Percentiles rank a stretch among this genome's conserved stretches.
phyloP scores from a whole-genome alignment of 176 grass and related monocot genomes.

The Avena atlantica region DNA sequence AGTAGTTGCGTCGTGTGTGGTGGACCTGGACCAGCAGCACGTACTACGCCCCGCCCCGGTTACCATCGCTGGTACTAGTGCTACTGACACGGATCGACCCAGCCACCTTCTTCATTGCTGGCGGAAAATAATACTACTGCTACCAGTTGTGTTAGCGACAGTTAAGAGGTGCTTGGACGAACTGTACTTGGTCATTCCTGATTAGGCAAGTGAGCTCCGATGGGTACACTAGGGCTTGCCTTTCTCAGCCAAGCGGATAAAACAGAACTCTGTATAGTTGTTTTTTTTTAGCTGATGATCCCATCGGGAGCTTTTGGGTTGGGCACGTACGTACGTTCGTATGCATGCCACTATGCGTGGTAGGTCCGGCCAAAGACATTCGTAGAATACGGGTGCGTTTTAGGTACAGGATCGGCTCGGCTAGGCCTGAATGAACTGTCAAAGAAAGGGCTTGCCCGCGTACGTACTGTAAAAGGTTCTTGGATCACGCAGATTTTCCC shows the following conservation, averaged over 20 bases:
- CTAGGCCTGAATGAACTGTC: not conserved
- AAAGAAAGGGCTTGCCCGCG: not conserved
- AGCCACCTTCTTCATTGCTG: no score
- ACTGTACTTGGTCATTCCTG: not conserved
- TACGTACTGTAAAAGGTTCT: not conserved
- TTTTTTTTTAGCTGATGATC: no score
- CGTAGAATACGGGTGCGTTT: no score
- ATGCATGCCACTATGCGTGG: no score
- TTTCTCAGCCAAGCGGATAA: not conserved
- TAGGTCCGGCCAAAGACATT: no score
- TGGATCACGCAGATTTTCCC: not conserved
- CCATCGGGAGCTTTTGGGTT: no score
- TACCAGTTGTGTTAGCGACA: not conserved
- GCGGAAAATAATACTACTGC: no score
- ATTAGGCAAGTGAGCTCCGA: not conserved
- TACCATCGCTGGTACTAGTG: no score
- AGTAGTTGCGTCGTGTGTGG: not conserved
- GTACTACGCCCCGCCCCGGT: no score
- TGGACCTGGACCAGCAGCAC: slow-evolving; percentile 24
- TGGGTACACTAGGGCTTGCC: not conserved
- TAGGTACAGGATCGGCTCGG: no score
- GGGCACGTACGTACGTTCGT: not conserved
- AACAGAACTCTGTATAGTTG: no score
- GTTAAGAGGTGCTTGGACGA: not conserved
- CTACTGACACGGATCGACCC: no score